Evolutionary conservation across 768 basidiomycete species (phyloP).

Genomic region (Termitomyces sp.): DNA sequence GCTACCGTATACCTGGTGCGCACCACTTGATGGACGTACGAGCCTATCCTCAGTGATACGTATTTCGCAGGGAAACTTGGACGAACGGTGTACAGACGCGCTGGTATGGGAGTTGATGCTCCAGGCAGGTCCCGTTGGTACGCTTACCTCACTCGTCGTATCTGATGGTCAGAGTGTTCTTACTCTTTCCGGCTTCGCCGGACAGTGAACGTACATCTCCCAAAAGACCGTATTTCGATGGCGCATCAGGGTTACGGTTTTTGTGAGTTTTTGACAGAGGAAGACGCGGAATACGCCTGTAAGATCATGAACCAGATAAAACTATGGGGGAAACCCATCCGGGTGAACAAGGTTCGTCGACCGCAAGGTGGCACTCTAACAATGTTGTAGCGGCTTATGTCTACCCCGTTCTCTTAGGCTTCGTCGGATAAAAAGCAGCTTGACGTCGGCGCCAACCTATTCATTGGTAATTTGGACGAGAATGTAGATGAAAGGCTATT

Average conservation of each 20-base stretch:
- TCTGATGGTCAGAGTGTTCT: neutral
- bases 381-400: neutral
- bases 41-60: constrained; percentile 4
- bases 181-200: neutral
- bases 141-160: constrained; percentile 23
- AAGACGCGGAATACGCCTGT: constrained; percentile 99
- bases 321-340: constrained; percentile 95
- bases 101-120: constrained; percentile 98
- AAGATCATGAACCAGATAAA: constrained; percentile 99
- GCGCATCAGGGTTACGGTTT: constrained; percentile 99
- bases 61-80: constrained; percentile 78
- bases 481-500: constrained; percentile 90
- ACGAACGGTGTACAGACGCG: constrained; percentile 91
- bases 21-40: neutral
- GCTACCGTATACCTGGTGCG: constrained; percentile 82
- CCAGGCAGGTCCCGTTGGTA: constrained; percentile 97
- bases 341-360: constrained; percentile 89
- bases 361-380: neutral
- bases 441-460: constrained; percentile 96
- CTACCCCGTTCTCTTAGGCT: constrained; percentile 46
- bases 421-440: constrained; percentile 98
- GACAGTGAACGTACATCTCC: constrained; percentile 92
- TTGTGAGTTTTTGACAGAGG: constrained; percentile 98
- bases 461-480: constrained; percentile 93
- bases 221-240: constrained; percentile 98